phyloP scores from a whole-genome alignment of 768 basidiomycete genomes.

The Pleurotus cornucopiae region DNA sequence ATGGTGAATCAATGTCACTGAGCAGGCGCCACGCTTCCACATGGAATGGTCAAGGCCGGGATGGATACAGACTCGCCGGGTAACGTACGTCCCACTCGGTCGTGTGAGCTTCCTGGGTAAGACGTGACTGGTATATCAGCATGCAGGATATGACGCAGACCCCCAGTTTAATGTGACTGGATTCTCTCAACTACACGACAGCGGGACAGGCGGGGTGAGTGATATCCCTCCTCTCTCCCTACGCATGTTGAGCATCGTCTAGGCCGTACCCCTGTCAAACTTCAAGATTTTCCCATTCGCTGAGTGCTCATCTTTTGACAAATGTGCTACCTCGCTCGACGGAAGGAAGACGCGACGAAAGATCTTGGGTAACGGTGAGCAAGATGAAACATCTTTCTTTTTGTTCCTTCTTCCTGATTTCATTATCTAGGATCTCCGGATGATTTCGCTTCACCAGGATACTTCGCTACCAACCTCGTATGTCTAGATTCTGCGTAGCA shows the following conservation, averaged over 20 bases:
- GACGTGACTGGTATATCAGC: conserved; percentile 21
- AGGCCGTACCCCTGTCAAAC: conserved; percentile 53
- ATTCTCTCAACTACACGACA: conserved; percentile 62
- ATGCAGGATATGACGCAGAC: conserved; percentile 44
- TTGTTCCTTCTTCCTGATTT: too few species aligned
- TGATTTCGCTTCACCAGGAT: conserved; percentile 61
- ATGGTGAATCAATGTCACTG: neutral
- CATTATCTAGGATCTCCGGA: conserved; percentile 44
- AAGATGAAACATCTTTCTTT: too few species aligned
- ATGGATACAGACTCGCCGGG: conserved; percentile 66
- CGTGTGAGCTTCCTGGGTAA: neutral
- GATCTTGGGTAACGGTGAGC: conserved; percentile 43
- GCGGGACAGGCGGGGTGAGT: conserved; percentile 57
- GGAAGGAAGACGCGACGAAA: conserved; percentile 44
- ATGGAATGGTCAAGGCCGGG: conserved; percentile 68
- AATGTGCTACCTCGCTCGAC: conserved; percentile 44
- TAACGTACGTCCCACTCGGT: conserved; percentile 33
- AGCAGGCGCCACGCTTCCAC: conserved; percentile 57
- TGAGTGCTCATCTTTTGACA: conserved; percentile 46
- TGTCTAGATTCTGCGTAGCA: conserved; percentile 8
- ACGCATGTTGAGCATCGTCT: neutral
- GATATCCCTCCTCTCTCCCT: neutral
- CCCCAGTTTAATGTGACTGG: conserved; percentile 44
- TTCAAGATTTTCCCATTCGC: conserved; percentile 59
- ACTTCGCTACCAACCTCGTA: conserved; percentile 60